Evolutionary conservation across 768 basidiomycete genomes (phyloP).

Genomic region (Pleurotus citrinopileatus): DNA sequence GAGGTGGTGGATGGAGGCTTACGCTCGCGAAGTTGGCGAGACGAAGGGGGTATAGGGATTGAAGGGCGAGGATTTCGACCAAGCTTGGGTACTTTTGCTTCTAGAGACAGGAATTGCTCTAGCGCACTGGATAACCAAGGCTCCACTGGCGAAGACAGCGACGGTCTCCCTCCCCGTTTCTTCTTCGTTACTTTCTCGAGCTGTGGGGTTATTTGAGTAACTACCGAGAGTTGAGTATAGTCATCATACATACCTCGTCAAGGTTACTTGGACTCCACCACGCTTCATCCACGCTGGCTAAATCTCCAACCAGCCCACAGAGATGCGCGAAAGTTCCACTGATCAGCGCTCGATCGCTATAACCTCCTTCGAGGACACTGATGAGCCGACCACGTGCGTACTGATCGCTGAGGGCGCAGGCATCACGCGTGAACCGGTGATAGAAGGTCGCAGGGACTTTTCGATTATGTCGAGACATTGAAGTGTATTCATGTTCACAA

Average conservation of each 20-base stretch:
- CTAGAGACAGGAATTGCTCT: conserved; percentile 45
- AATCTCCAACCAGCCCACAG: conserved; percentile 54
- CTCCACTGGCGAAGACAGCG: conserved; percentile 33
- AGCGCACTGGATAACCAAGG: conserved; percentile 61
- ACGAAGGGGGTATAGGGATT: conserved; percentile 28
- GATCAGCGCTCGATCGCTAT: conserved; percentile 84
- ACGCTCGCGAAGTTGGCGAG: conserved; percentile 49
- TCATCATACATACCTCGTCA: conserved; percentile 37
- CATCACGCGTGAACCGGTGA: conserved; percentile 76
- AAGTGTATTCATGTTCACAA: conserved; percentile 83
- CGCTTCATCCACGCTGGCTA: conserved; percentile 33
- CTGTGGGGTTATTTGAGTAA: conserved; percentile 21
- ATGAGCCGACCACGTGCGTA: conserved; percentile 71
- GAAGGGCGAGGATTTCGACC: conserved; percentile 20
- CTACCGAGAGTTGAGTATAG: neutral
- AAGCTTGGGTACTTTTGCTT: conserved; percentile 21
- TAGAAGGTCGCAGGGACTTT: conserved; percentile 88
- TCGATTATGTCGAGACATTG: conserved; percentile 92
- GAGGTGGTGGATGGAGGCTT: conserved; percentile 24
- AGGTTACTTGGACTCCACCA: conserved; percentile 74
- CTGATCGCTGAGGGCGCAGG: conserved; percentile 56
- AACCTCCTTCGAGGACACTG: conserved; percentile 94
- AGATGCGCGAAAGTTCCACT: conserved; percentile 85
- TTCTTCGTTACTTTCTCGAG: conserved; percentile 66
- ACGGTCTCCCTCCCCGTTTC: conserved; percentile 47